Percentiles rank a stretch among this genome's conserved stretches.
Conservation (phyloP, 108 stramenopile genomes). For the Skeletonema potamos region DNA sequence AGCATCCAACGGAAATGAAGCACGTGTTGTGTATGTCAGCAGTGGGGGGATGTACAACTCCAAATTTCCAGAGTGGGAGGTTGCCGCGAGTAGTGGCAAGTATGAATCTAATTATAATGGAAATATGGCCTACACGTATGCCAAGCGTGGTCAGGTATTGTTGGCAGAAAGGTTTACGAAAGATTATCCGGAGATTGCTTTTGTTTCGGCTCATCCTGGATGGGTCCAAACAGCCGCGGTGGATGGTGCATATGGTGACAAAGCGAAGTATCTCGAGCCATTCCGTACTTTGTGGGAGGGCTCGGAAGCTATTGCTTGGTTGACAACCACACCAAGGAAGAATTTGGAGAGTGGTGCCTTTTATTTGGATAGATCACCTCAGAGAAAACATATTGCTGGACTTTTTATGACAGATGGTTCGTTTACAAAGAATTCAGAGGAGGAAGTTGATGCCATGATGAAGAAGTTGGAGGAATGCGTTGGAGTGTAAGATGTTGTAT, state of each 20-base stretch:
- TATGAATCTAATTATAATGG: constrained; percentile 73
- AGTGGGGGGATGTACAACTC: constrained; percentile 91
- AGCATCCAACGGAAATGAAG: constrained; percentile 20
- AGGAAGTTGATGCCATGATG: constrained; percentile 86
- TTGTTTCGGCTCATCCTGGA: constrained; percentile 74
- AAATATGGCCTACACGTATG: constrained; percentile 84
- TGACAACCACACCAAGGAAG: constrained; percentile 51
- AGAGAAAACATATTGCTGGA: constrained; percentile 85
- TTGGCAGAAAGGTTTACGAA: constrained; percentile 76
- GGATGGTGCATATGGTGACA: constrained; percentile 80
- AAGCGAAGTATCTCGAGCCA: constrained; percentile 83
- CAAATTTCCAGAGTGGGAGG: constrained; percentile 87
- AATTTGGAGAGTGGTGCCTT: constrained; percentile 79
- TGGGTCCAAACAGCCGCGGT: constrained; percentile 86
- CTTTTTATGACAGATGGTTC: constrained; percentile 79
- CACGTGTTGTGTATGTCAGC: constrained; percentile 59
- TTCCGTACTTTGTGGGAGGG: constrained; percentile 90
- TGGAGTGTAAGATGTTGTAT: constrained; percentile 42
- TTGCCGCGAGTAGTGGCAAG: constrained; percentile 52
- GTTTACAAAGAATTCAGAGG: constrained; percentile 78
- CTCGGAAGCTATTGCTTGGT: constrained; percentile 90
- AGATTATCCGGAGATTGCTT: constrained; percentile 53
- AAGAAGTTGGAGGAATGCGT: constrained; percentile 52
- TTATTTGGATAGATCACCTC: constrained; percentile 84
- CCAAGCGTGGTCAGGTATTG: constrained; percentile 91